Conservation (phyloP, 257 asterid genomes). For the Leonotis leonurus region DNA sequence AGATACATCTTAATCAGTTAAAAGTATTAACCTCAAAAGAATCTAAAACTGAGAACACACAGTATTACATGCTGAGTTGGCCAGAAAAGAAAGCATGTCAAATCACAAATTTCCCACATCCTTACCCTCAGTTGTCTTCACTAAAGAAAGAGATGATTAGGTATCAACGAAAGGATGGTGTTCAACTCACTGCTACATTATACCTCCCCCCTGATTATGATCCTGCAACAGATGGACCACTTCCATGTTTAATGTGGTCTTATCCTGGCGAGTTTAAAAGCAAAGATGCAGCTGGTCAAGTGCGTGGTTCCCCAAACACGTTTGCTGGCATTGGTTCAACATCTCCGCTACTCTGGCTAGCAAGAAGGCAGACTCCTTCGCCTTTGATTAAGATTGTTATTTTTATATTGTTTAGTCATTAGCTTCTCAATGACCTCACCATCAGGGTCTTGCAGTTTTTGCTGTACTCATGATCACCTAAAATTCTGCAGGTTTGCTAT, state of each 20-base stretch:
- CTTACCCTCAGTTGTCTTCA: constrained; percentile 89
- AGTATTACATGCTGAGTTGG: constrained; percentile 69
- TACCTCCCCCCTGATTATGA: constrained; percentile 94
- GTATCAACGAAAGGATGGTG: constrained; percentile 90
- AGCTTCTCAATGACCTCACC: constrained; percentile 11
- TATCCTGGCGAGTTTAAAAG: constrained; percentile 99
- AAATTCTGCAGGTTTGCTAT: constrained; percentile 66
- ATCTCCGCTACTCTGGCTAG: constrained; percentile 94
- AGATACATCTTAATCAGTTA: constrained; percentile 41
- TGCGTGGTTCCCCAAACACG: constrained; percentile 97
- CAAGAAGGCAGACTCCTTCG: constrained; percentile 55
- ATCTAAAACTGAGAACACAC: constrained; percentile 94
- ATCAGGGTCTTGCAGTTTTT: not conserved
- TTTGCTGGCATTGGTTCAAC: constrained; percentile 97
- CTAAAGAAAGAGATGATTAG: constrained; percentile 93
- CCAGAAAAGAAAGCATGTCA: constrained; percentile 80
- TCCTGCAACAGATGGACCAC: constrained; percentile 85
- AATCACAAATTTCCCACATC: constrained; percentile 91
- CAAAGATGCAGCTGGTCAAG: constrained; percentile 97
- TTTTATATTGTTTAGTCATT: constrained; percentile 5
- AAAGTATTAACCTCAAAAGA: constrained; percentile 80
- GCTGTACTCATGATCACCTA: constrained; percentile 4
- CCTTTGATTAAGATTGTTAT: not conserved
- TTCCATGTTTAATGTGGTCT: constrained; percentile 99
- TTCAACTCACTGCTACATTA: constrained; percentile 90